phyloP scores from a whole-genome alignment of 768 basidiomycete genomes.

The Cytidiella melzeri region DNA sequence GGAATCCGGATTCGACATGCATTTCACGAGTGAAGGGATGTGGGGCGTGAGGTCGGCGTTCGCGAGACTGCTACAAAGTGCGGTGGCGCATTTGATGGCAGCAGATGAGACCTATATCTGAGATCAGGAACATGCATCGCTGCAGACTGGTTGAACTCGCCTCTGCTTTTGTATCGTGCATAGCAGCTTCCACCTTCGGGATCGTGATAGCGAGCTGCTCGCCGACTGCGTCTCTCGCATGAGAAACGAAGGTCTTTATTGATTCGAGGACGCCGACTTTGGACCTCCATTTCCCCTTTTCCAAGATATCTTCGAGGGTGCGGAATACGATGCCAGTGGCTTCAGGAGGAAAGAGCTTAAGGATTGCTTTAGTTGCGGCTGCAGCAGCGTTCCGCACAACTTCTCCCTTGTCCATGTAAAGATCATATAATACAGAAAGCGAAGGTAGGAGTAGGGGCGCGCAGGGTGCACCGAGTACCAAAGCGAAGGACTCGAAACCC shows the following conservation, averaged over 20 bases:
- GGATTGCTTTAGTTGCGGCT: slow-evolving; percentile 73
- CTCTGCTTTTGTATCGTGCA: slow-evolving; percentile 97
- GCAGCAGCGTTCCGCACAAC: slow-evolving; percentile 81
- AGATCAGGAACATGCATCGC: neutral
- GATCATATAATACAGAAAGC: slow-evolving; percentile 71
- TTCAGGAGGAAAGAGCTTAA: slow-evolving; percentile 83
- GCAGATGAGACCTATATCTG: slow-evolving; percentile 67
- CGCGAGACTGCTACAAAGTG: slow-evolving; percentile 83
- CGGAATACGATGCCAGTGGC: slow-evolving; percentile 64
- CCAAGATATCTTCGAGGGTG: slow-evolving; percentile 65
- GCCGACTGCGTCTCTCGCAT: slow-evolving; percentile 73
- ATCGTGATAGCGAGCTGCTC: slow-evolving; percentile 74
- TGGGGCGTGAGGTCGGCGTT: slow-evolving; percentile 91
- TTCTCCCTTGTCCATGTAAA: slow-evolving; percentile 92
- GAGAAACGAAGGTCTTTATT: slow-evolving; percentile 64
- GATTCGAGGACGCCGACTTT: slow-evolving; percentile 93
- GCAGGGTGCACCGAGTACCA: slow-evolving; percentile 58
- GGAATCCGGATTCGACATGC: slow-evolving; percentile 86
- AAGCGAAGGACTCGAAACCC: slow-evolving; percentile 70
- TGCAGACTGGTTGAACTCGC: slow-evolving; percentile 35
- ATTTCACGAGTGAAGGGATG: slow-evolving; percentile 83
- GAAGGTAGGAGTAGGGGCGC: slow-evolving; percentile 75
- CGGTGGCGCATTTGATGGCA: slow-evolving; percentile 84
- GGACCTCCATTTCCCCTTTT: slow-evolving; percentile 87
- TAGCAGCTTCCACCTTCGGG: slow-evolving; percentile 80